Evolutionary conservation across 2,329 filamentous ascomycete species (phyloP), one percentile per base, ranked within the genome.

Genomic region (Parafenestella ontariensis): DNA sequence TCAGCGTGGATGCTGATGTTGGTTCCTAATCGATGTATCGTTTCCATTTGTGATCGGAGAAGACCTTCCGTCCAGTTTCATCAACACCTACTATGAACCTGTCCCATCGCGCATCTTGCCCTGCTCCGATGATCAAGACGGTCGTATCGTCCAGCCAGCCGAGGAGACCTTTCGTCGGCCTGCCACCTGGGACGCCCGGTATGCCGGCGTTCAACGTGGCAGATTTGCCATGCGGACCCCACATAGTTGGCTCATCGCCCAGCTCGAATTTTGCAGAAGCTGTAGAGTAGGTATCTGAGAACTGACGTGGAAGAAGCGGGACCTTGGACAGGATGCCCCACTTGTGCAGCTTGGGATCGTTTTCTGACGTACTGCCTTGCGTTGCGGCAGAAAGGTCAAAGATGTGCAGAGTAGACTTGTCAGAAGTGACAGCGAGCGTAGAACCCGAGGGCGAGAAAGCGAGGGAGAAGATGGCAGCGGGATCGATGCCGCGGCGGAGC

Each of bases 331-430:
- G 79, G 42, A 96, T 84, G 1, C 92, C 92, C 90, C 92, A 96
- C 79, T 93, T 94, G 68, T 74, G 69, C 24, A 61, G 62, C 41
- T 69, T 62, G 11, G 63, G 55, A 39, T 72, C 65, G 33, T 46
- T 31, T 8, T 57, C 42, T 5, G 58, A 46, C 3, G 39, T 18
- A 4, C 48, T 47, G 21, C 40, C 31, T 6, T 42, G 47, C 2
- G 52, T 49, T 10, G 58, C 54, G 3, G 52, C 44, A 58, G 89
- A 89, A 1, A 97, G 83, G 69, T 98, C 92, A 71, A 97, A 99
- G 33, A 99, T 85, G 76, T 99, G 95, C 10, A 99, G 82, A 0
- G 93, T 99, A 5, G 91, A 93, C 77, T 98, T 99, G 81, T 99
- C 95, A 1, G 93, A 97, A 1, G 94, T 98, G 58, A 92, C 94